These are phyloP conservation scores for Auricularia sp. DNA, from an alignment of 768 basidiomycete species.

Conservation along the genomic window DNA sequence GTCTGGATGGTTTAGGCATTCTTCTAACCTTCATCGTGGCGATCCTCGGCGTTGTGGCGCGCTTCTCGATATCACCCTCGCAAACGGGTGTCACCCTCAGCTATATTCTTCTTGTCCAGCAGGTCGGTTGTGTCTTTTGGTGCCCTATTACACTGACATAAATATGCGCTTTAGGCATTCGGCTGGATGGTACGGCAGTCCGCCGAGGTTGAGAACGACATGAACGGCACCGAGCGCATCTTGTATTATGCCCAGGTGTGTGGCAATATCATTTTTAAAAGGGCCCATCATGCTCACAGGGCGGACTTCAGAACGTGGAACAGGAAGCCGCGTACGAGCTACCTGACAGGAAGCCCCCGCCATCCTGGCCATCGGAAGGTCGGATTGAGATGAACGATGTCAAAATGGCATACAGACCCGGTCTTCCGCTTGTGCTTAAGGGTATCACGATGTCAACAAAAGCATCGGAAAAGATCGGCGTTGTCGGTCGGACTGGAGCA, in stretches of 20 bases:
- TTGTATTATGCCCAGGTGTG: conserved; percentile 6
- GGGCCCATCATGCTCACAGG: not conserved
- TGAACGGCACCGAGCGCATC: conserved; percentile 58
- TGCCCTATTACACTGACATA: not conserved
- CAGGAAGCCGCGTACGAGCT: conserved; percentile 62
- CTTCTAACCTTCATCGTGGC: conserved; percentile 48
- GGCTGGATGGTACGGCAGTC: conserved; percentile 39
- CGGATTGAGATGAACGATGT: conserved; percentile 52
- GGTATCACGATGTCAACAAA: conserved; percentile 48
- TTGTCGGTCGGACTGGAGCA: conserved; percentile 58
- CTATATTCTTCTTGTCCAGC: conserved; percentile 36
- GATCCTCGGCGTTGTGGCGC: conserved; percentile 48
- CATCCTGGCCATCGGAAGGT: conserved; percentile 55
- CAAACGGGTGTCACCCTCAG: conserved; percentile 66
- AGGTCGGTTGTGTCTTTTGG: conserved; percentile 4
- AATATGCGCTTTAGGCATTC: conserved; percentile 2
- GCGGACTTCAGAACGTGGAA: conserved; percentile 37
- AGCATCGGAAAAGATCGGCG: conserved; percentile 66
- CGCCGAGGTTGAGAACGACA: conserved; percentile 62
- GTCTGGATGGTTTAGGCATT: conserved; percentile 61
- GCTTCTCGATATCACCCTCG: conserved; percentile 49
- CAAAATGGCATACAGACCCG: conserved; percentile 53
- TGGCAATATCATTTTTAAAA: not conserved
- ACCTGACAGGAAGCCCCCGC: conserved; percentile 39
- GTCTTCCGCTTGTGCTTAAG: conserved; percentile 62